Evolutionary conservation across 1,284 basidiomycete genomes (phyloP).

Genomic region (Ustilago lituana): DNA sequence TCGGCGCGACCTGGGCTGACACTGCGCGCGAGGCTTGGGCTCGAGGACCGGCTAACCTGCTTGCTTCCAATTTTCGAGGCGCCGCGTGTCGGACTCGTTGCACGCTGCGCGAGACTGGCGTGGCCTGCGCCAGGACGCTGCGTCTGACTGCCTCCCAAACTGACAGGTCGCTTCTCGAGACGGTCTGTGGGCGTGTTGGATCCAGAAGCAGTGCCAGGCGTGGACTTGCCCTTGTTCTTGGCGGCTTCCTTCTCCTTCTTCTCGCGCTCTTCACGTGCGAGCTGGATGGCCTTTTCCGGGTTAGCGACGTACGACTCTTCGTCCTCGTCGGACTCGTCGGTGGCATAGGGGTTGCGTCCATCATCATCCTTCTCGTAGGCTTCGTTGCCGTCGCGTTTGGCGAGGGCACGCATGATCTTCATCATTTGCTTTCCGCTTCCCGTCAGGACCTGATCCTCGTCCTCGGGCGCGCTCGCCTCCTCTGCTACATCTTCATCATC

Average conservation of each 20-base stretch:
- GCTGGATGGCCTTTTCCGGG: conserved; percentile 63
- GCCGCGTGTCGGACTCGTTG: conserved; percentile 46
- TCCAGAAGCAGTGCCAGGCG: conserved; percentile 26
- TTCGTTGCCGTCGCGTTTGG: conserved; percentile 61
- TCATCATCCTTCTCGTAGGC: conserved; percentile 65
- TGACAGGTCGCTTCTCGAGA: conserved; percentile 37
- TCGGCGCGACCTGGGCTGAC: conserved; percentile 37
- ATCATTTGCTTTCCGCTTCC: conserved; percentile 66
- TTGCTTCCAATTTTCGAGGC: conserved; percentile 51
- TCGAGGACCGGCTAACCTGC: conserved; percentile 45
- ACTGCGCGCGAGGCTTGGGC: conserved; percentile 26
- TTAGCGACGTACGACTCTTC: conserved; percentile 63
- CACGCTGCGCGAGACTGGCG: conserved; percentile 53
- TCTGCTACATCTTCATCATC: conserved; percentile 53
- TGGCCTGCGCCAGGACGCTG: conserved; percentile 56
- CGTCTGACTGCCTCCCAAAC: conserved; percentile 5
- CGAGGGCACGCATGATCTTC: conserved; percentile 66
- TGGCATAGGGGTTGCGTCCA: conserved; percentile 61
- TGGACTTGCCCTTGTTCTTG: conserved; percentile 38
- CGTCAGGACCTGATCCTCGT: conserved; percentile 59
- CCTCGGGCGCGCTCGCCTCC: conserved; percentile 44
- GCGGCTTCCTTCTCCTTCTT: conserved; percentile 46
- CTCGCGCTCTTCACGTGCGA: conserved; percentile 64
- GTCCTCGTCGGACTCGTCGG: conserved; percentile 63
- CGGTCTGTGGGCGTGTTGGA: conserved; percentile 43